phyloP scores from a whole-genome alignment of 1,139 yeast species.

The Yamadazyma diospyri region DNA sequence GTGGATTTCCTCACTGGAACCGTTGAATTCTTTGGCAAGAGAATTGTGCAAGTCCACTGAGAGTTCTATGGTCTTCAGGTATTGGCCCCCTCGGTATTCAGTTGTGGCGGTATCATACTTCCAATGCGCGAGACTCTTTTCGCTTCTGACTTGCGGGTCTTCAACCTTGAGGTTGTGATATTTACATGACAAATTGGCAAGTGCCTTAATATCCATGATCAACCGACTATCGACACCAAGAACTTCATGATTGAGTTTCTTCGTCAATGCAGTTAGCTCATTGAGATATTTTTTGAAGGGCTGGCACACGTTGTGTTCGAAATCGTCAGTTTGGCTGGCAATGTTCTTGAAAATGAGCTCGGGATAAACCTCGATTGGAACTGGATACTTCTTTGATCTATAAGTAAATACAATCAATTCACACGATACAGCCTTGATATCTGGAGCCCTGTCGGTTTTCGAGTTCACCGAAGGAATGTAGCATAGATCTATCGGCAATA shows the following conservation, averaged over 20 bases:
- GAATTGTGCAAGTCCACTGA: constrained; percentile 21
- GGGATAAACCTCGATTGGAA: constrained; percentile 42
- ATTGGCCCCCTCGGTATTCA: constrained; percentile 5
- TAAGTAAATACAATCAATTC: constrained; percentile 39
- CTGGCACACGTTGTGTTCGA: constrained; percentile 33
- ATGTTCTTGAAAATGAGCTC: constrained; percentile 34
- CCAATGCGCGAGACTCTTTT: constrained; percentile 7
- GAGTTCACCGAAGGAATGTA: constrained; percentile 18
- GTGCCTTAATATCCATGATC: constrained; percentile 35
- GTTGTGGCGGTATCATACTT: constrained; percentile 1
- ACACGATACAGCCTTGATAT: constrained; percentile 28
- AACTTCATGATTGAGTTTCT: constrained; percentile 29
- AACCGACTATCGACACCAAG: constrained; percentile 35
- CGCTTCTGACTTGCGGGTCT: constrained; percentile 9
- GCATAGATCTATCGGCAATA: constrained; percentile 34
- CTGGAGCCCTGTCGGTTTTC: constrained; percentile 18
- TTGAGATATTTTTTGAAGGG: constrained; percentile 30
- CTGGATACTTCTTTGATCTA: constrained; percentile 33
- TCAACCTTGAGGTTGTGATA: constrained; percentile 25
- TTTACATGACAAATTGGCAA: constrained; percentile 35
- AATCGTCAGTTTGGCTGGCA: constrained; percentile 24
- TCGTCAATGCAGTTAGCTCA: constrained; percentile 27
- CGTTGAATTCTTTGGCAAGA: constrained; percentile 16
- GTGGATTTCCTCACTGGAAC: constrained; percentile 17
- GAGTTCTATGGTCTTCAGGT: constrained; percentile 19